Conservation (phyloP, 805 yeast genomes). For the Candida orba region DNA sequence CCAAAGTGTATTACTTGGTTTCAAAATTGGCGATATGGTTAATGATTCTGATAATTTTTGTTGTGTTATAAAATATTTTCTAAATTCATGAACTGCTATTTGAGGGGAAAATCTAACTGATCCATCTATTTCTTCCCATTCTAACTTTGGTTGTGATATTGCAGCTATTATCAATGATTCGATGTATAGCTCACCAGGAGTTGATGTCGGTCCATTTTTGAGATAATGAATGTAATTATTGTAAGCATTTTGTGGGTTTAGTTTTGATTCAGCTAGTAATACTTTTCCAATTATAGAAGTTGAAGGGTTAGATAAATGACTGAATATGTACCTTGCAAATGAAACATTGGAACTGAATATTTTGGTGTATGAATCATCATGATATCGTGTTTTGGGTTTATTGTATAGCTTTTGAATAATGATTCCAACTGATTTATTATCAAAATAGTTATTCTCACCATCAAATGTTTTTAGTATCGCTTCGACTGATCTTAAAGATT, state of each 20-base stretch:
- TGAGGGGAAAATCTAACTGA: constrained; percentile 44
- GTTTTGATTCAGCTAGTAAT: constrained; percentile 25
- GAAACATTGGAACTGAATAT: constrained; percentile 8
- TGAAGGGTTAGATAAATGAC: constrained; percentile 12
- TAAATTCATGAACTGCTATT: constrained; percentile 52
- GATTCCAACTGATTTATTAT: constrained; percentile 12
- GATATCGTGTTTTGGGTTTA: not conserved
- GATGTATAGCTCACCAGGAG: constrained; percentile 27
- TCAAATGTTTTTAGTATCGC: not conserved
- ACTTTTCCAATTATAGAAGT: constrained; percentile 16
- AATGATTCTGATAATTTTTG: not conserved
- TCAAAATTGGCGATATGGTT: constrained; percentile 7
- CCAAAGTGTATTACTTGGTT: constrained; percentile 35
- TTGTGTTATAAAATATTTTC: constrained; percentile 30
- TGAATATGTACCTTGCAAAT: constrained; percentile 19
- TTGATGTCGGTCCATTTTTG: constrained; percentile 15
- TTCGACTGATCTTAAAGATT: not conserved
- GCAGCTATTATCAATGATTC: constrained; percentile 46
- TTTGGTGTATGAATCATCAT: not conserved
- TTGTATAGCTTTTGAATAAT: constrained; percentile 11
- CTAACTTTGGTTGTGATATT: constrained; percentile 19
- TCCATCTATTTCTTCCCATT: constrained; percentile 36
- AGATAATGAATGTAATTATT: constrained; percentile 21
- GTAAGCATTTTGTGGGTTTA: constrained; percentile 26
- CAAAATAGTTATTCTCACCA: constrained; percentile 6